phyloP scores from a whole-genome alignment of 768 basidiomycete genomes.

The Tubosaeta sp. region DNA sequence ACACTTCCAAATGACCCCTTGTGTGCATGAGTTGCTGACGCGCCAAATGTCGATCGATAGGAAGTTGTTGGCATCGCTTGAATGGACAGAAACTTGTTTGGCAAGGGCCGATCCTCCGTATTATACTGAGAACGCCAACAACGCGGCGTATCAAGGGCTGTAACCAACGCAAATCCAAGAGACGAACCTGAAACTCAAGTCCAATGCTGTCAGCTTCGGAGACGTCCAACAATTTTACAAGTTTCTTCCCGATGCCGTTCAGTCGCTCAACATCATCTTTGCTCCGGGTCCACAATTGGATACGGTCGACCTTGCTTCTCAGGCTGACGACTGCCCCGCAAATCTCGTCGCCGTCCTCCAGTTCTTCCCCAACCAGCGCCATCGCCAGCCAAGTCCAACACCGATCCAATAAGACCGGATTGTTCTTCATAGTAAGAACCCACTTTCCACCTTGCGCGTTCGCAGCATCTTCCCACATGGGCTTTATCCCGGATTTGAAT shows the following conservation, averaged over 20 bases:
- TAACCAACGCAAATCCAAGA: background rate
- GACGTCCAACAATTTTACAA: conserved; percentile 79
- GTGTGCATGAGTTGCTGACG: conserved; percentile 17
- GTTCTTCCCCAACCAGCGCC: conserved; percentile 73
- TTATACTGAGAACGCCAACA: conserved; percentile 53
- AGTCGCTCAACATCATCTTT: conserved; percentile 84
- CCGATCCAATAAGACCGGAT: conserved; percentile 71
- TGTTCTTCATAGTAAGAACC: conserved; percentile 91
- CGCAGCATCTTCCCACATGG: conserved; percentile 96
- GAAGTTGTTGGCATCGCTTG: conserved; percentile 64
- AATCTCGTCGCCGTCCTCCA: conserved; percentile 66
- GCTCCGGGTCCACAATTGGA: conserved; percentile 86
- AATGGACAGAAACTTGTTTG: conserved; percentile 80
- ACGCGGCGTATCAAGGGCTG: background rate
- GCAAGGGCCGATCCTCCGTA: conserved; percentile 78
- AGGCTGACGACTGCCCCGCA: conserved; percentile 86
- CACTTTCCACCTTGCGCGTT: conserved; percentile 93
- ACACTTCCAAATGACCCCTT: conserved; percentile 20
- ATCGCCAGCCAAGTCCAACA: conserved; percentile 91
- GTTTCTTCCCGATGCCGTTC: conserved; percentile 78
- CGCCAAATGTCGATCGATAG: conserved; percentile 63
- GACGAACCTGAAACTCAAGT: conserved; percentile 81
- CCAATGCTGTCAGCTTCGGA: conserved; percentile 82
- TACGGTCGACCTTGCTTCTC: conserved; percentile 81
- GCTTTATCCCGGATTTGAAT: conserved; percentile 91